Percentiles rank a stretch among this genome's conserved stretches.
Evolutionary conservation across 257 asterid species (phyloP).

Genomic region (Solanum infundibuliforme): DNA sequence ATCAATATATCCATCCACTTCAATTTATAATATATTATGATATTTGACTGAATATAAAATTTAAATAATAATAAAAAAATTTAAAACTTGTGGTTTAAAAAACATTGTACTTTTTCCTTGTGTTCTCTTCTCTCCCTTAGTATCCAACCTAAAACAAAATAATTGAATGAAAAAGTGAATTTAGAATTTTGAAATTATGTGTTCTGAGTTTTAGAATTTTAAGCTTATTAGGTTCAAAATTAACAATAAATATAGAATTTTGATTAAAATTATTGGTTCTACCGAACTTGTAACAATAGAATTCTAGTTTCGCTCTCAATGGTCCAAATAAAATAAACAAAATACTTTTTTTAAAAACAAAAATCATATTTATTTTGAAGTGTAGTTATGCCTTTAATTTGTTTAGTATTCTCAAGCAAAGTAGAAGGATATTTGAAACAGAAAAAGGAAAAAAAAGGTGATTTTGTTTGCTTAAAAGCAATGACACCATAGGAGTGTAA

Average conservation of each 20-base stretch:
- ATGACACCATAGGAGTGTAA: neutral
- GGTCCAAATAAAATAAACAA: neutral
- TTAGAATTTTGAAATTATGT: too few relatives aligned
- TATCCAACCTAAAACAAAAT: neutral
- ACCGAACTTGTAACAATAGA: neutral
- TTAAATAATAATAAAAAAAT: too few relatives aligned
- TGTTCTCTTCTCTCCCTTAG: neutral
- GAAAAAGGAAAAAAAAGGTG: neutral
- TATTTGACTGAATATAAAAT: neutral
- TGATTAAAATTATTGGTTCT: neutral
- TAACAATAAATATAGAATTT: neutral
- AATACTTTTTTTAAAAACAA: neutral
- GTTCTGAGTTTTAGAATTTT: neutral
- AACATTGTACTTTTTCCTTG: neutral
- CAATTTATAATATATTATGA: neutral
- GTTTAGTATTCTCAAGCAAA: neutral
- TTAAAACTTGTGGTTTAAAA: too few relatives aligned
- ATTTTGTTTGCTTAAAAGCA: neutral
- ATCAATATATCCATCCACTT: neutral
- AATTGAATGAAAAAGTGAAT: neutral
- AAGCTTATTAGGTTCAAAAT: too few relatives aligned
- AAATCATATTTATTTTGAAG: neutral
- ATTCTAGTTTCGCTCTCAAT: neutral
- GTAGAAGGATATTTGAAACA: neutral
- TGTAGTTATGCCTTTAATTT: neutral